A percentile compares a stretch with the other conserved stretches of the same genome.
Evolutionary conservation across 306 rosid species (phyloP).

Genomic region (Cicer pinnatifidum): DNA sequence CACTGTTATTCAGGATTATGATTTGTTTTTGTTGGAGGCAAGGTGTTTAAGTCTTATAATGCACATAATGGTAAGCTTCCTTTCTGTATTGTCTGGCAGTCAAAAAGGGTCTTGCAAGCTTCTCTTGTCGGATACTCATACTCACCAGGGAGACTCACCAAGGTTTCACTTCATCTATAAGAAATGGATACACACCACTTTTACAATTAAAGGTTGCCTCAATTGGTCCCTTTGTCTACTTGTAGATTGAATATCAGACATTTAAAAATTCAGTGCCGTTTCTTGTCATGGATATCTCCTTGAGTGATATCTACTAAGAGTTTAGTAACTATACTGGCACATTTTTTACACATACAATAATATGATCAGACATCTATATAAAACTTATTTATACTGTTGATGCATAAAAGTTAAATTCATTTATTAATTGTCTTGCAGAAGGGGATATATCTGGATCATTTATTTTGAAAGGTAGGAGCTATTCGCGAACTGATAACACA

Average conservation of each 20-base stretch:
- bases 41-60: slow-evolving; percentile 4
- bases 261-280: background rate
- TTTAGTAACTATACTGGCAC: background rate
- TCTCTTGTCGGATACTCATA: slow-evolving; percentile 78
- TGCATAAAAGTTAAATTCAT: background rate
- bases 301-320: background rate
- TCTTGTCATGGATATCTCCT: slow-evolving; percentile 7
- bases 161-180: slow-evolving; percentile 85
- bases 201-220: slow-evolving; percentile 70
- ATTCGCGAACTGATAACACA: slow-evolving; percentile 44
- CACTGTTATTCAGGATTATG: background rate
- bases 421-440: slow-evolving; percentile 49
- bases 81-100: slow-evolving; percentile 47
- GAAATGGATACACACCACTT: slow-evolving; percentile 81
- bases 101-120: slow-evolving; percentile 75
- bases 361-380: background rate
- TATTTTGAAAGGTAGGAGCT: slow-evolving; percentile 53
- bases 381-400: background rate
- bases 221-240: background rate
- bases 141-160: slow-evolving; percentile 78
- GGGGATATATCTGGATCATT: slow-evolving; percentile 71
- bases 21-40: background rate
- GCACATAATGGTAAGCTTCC: background rate
- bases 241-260: slow-evolving; percentile 8
- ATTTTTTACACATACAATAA: background rate